Evolutionary conservation across 1,139 yeast species (phyloP).

Genomic region (Suhomyces bolitotheri): DNA sequence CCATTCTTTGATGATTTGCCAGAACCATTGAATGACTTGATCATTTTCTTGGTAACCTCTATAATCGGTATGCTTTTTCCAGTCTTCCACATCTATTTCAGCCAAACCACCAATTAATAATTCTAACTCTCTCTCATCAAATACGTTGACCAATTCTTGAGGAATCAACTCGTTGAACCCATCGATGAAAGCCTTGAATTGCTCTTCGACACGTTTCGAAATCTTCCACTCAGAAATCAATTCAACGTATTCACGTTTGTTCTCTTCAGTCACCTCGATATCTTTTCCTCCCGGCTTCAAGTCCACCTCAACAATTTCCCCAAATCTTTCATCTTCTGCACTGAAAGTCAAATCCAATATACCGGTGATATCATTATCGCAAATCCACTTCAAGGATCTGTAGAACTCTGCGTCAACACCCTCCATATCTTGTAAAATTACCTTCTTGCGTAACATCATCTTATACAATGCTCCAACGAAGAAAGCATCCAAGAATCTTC

Average conservation of each 20-base stretch:
- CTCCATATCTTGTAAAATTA: slow-evolving; percentile 95
- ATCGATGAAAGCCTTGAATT: slow-evolving; percentile 91
- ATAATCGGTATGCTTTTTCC: slow-evolving; percentile 98
- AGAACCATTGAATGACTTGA: slow-evolving; percentile 97
- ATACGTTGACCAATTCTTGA: slow-evolving; percentile 91
- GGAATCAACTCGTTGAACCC: slow-evolving; percentile 98
- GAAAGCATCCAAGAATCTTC: slow-evolving; percentile 96
- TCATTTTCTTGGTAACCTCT: slow-evolving; percentile 96
- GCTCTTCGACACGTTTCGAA: slow-evolving; percentile 89
- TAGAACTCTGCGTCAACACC: slow-evolving; percentile 98
- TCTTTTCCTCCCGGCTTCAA: slow-evolving; percentile 85
- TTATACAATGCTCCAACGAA: slow-evolving; percentile 97
- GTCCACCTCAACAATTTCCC: slow-evolving; percentile 87
- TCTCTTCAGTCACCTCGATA: slow-evolving; percentile 89
- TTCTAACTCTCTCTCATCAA: slow-evolving; percentile 96
- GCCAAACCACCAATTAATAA: slow-evolving; percentile 96
- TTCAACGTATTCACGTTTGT: slow-evolving; percentile 94
- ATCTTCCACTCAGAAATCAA: slow-evolving; percentile 96
- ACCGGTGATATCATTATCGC: slow-evolving; percentile 86
- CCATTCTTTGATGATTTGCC: slow-evolving; percentile 94
- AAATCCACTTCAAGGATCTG: slow-evolving; percentile 91
- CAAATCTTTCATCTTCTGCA: slow-evolving; percentile 95
- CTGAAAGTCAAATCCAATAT: slow-evolving; percentile 86
- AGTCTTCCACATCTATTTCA: slow-evolving; percentile 95
- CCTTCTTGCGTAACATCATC: slow-evolving; percentile 95